Evolutionary conservation across 352 stramenopile genomes (phyloP).

Genomic region (Pythium angustatum): DNA sequence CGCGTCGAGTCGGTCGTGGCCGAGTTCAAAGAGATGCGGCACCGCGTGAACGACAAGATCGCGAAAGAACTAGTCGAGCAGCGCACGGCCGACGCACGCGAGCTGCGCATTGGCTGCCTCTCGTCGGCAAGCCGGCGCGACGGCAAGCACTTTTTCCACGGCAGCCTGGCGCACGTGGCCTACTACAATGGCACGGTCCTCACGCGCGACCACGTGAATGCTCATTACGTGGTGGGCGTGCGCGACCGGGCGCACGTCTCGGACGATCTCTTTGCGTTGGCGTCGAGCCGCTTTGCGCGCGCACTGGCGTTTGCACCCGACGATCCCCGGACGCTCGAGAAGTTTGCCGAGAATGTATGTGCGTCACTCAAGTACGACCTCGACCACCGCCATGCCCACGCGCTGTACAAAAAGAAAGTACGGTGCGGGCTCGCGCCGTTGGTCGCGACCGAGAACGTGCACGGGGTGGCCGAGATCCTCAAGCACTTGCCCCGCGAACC

Average conservation of each 20-base stretch:
- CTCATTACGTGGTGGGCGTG: constrained; percentile 72
- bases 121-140: constrained; percentile 59
- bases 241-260: constrained; percentile 61
- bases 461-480: constrained; percentile 82
- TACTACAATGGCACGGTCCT: constrained; percentile 74
- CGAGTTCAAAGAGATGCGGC: constrained; percentile 76
- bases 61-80: constrained; percentile 70
- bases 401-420: constrained; percentile 85
- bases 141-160: constrained; percentile 87
- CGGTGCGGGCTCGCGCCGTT: constrained; percentile 59
- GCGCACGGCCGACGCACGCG: constrained; percentile 45
- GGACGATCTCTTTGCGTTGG: constrained; percentile 78
- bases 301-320: constrained; percentile 63
- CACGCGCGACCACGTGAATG: constrained; percentile 66
- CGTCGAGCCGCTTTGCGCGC: constrained; percentile 62
- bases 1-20: constrained; percentile 48
- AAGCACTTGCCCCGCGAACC: constrained; percentile 73
- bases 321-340: constrained; percentile 62
- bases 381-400: constrained; percentile 60
- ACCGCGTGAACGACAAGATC: constrained; percentile 72
- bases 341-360: constrained; percentile 82
- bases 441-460: constrained; percentile 56
- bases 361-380: constrained; percentile 81
- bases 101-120: constrained; percentile 76
- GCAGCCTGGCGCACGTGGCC: constrained; percentile 79